phyloP scores from a whole-genome alignment of 1,284 basidiomycete genomes.

The Pseudozyma tsukubaensis region DNA sequence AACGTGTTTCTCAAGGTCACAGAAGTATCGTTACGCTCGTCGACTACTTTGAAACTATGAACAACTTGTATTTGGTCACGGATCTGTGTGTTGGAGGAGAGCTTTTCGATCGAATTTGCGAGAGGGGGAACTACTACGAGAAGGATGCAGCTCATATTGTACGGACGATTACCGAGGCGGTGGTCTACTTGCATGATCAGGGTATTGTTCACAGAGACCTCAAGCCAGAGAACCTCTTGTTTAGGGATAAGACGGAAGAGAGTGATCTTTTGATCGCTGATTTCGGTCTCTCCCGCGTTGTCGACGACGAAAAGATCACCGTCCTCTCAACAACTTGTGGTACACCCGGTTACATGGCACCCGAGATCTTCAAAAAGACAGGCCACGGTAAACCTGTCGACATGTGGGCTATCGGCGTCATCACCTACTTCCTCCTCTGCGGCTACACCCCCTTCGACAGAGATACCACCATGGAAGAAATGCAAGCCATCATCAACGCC shows the following conservation, averaged over 20 bases:
- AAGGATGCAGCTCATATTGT: conserved; percentile 92
- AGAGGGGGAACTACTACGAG: conserved; percentile 96
- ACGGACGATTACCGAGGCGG: conserved; percentile 85
- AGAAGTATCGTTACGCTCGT: conserved; percentile 78
- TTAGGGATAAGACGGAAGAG: conserved; percentile 87
- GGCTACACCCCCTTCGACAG: conserved; percentile 68
- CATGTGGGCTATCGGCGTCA: conserved; percentile 73
- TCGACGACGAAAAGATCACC: conserved; percentile 89
- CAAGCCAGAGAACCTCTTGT: conserved; percentile 97
- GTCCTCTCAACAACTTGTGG: conserved; percentile 95
- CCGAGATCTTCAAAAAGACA: conserved; percentile 92
- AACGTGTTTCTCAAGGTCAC: conserved; percentile 91
- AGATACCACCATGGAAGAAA: conserved; percentile 66
- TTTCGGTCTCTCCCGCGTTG: conserved; percentile 86
- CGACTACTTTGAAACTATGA: conserved; percentile 97
- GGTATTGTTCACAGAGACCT: conserved; percentile 98
- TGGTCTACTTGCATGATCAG: conserved; percentile 89
- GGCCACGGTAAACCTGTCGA: conserved; percentile 97
- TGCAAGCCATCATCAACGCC: conserved; percentile 67
- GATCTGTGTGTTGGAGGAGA: conserved; percentile 98
- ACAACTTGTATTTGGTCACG: conserved; percentile 87
- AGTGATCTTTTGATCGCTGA: conserved; percentile 97
- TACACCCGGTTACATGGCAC: conserved; percentile 94
- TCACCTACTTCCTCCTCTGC: conserved; percentile 68
- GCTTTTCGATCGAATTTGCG: conserved; percentile 97